Base-by-base conservation (phyloP, 2,329 filamentous ascomycete species). In the Elsinoe arachidis region DNA sequence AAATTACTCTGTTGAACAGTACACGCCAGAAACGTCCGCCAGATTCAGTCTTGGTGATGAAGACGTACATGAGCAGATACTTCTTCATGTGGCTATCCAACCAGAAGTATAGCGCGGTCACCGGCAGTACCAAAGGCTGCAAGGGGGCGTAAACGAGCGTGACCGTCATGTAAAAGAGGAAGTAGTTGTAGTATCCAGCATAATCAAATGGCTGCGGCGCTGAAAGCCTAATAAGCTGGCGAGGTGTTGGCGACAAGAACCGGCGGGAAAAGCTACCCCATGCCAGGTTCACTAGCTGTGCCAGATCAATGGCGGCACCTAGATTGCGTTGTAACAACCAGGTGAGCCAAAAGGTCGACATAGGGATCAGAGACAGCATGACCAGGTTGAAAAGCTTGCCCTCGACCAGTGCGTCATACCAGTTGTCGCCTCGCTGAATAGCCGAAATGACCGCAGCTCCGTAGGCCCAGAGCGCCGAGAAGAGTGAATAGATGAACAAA, bases 141-240 rank as follows among this genome's bases (percentile, higher is more conserved):
- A 97, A 78, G 1, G 85, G 83, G 1, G 86, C 84, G 67, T 93
- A 96, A 65, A 85, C 90, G 14, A 99, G 77, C 0, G 90, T 87
- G 33, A 97, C 88, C 0, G 92, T 96, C 21, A 87, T 79, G 74
- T 97, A 99, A 74, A 89, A 99, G 30, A 97, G 78, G 72, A 96
- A 96, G 71, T 95, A 97, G 72, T 96, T 97, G 80, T 96, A 99
- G 74, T 97, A 97, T 64, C 84, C 90, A 59, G 93, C 90, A 67
- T 96, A 97, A 64, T 97, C 91, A 69, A 99, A 96, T 0, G 88
- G 78, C 1, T 89, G 91, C 1, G 93, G 93, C 2, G 93, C 93
- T 0, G 91, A 96, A 67, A 93, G 82, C 70, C 96, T 89, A 63
- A 97, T 97, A 63, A 93, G 77, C 70, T 96, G 87, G 63, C 93